Evolutionary conservation across 2,329 filamentous ascomycete genomes (phyloP).

Genomic region (Thielaviopsis ethacetica): DNA sequence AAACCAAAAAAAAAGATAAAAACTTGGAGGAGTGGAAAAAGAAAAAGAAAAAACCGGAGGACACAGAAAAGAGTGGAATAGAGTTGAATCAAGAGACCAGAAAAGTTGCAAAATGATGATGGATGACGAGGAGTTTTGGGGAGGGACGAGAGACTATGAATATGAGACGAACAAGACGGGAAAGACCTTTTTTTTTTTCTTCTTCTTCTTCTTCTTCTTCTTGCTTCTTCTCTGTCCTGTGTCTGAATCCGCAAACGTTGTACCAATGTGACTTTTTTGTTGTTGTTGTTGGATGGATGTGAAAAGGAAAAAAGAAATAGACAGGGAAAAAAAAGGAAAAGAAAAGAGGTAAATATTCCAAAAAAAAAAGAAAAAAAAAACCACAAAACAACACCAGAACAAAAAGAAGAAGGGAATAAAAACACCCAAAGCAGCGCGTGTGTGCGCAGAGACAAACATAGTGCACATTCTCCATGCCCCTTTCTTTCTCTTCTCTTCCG

Average conservation of each 20-base stretch:
- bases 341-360: background rate
- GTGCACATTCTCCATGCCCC: background rate
- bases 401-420: background rate
- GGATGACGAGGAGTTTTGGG: no score
- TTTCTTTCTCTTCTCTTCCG: background rate
- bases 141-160: no score
- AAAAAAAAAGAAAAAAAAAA: background rate
- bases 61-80: no score
- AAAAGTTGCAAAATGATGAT: no score
- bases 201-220: no score
- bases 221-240: no score
- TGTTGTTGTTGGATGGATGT: background rate
- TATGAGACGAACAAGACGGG: no score
- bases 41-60: background rate
- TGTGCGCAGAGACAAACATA: background rate
- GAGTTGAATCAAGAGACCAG: no score
- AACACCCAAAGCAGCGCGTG: background rate
- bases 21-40: background rate
- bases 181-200: no score
- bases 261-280: no score
- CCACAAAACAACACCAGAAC: background rate
- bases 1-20: background rate
- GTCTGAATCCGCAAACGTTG: no score
- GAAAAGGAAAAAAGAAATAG: no score
- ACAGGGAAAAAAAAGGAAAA: background rate